phyloP scores from a whole-genome alignment of 164 flowering plant species.

The Macadamia tetraphylla region DNA sequence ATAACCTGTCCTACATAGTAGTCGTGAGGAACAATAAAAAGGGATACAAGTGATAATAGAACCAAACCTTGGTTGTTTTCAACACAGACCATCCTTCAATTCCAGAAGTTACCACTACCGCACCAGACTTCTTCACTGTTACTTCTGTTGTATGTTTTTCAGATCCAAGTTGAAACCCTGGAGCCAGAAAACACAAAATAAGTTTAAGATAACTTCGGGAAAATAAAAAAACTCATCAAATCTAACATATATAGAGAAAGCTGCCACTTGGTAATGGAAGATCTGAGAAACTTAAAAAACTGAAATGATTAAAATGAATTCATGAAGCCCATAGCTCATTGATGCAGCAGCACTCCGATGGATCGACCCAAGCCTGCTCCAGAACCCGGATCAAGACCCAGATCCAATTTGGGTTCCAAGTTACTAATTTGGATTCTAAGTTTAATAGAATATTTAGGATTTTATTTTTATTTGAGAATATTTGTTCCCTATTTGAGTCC shows the following conservation, averaged over 20 bases:
- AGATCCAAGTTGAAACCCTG: conserved; percentile 95
- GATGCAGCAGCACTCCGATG: too few species aligned
- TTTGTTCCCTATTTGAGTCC: too few species aligned
- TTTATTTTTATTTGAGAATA: too few species aligned
- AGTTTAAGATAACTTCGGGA: background rate
- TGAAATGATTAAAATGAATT: background rate
- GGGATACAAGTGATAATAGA: too few species aligned
- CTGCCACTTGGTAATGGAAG: background rate
- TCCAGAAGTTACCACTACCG: conserved; percentile 64
- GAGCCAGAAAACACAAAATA: background rate
- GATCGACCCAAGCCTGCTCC: too few species aligned
- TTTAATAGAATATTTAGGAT: too few species aligned
- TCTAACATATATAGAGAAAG: background rate
- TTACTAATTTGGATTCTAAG: too few species aligned
- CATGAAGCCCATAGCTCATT: too few species aligned
- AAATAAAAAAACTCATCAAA: conserved; percentile 4
- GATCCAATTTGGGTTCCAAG: too few species aligned
- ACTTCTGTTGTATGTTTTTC: conserved; percentile 83
- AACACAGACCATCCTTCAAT: conserved; percentile 76
- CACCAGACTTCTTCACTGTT: conserved; percentile 60
- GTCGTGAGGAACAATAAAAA: background rate
- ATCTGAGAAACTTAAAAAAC: background rate
- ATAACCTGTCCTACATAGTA: too few species aligned
- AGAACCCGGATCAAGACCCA: too few species aligned
- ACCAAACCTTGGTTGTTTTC: conserved; percentile 80